Base-by-base conservation (phyloP, 345 rosid genomes). In the Gossypium ekmanianum region DNA sequence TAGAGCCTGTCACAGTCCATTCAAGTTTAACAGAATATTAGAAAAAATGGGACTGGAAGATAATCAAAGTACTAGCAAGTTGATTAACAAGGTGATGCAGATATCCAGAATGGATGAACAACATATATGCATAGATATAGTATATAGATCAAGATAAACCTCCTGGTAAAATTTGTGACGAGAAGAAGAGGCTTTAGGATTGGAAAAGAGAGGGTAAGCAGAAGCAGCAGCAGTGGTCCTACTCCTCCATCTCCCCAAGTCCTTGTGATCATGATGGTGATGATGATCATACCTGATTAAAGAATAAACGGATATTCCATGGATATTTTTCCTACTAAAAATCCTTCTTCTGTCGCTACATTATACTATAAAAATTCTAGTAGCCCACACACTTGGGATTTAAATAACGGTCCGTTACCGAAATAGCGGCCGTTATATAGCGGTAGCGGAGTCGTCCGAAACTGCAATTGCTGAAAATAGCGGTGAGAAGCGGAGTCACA, bases 131-230 rank as follows among this genome's bases (percentile, higher is more conserved):
- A 26, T 18, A 22, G 56, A 65, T 71, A 34, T 68, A 51, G 39
- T 50, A 50, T 14, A 50, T 3, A 51, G 75, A 57, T 44, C 48
- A 75, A 86, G 84, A 84, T 81, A 79, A 87, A 93, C 98, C 98
- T 93, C 94, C 87, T 85, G 85, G 84, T 85, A 84, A 80, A 39
- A 54, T 83, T 83, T 86, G 85, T 77, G 88, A 81, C 75, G 86
- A 75, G 87, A 72, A 24, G 90, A 84, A 18, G 90, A 83, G 80
- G 81, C 92, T 81, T 78, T 83, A 18, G 74, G 91, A 86, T 81
- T 85, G 81, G 84, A 76, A 81, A 83, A 81, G 81, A 79, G 81
- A 81, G 91, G 89, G 76, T 91, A 85, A 85, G 90, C 89, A 83
- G 76, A 45, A 62, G 76, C 54, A 61, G 61, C 29, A 57, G 61